phyloP scores from a whole-genome alignment of 1,284 basidiomycete species.

The Gymnopus androsaceus region DNA sequence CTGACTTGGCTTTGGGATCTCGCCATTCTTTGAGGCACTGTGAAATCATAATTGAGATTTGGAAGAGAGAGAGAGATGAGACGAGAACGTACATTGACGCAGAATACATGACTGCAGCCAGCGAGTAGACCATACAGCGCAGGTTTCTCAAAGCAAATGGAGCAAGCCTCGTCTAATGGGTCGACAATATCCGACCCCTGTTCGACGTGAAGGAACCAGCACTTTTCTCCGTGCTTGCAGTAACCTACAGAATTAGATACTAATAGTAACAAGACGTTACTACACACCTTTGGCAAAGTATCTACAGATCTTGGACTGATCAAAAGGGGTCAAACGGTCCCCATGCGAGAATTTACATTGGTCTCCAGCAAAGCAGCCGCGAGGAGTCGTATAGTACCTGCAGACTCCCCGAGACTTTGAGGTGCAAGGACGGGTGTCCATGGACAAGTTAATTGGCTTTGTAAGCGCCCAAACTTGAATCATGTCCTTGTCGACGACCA shows the following conservation, averaged over 20 bases:
- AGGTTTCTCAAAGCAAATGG: constrained; percentile 74
- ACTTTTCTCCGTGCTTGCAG: constrained; percentile 64
- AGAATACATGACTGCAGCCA: constrained; percentile 75
- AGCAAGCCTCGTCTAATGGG: constrained; percentile 53
- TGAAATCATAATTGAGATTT: background rate
- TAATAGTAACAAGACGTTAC: background rate
- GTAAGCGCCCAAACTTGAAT: too few species aligned
- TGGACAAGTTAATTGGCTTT: too few species aligned
- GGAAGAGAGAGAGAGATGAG: background rate
- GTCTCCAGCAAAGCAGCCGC: constrained; percentile 68
- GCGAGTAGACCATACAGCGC: constrained; percentile 64
- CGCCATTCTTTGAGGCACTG: constrained; percentile 79
- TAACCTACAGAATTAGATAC: constrained; percentile 43
- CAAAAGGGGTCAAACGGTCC: constrained; percentile 60
- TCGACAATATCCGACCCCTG: constrained; percentile 25
- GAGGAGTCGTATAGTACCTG: constrained; percentile 55
- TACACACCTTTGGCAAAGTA: constrained; percentile 59
- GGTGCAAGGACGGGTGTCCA: constrained; percentile 53
- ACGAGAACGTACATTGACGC: constrained; percentile 55
- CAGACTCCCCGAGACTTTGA: constrained; percentile 67
- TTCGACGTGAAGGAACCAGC: constrained; percentile 68
- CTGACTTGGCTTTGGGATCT: constrained; percentile 51
- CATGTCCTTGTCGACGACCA: constrained; percentile 79
- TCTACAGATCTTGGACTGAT: constrained; percentile 66
- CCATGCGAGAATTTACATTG: constrained; percentile 76